Percentiles rank a stretch among this genome's conserved stretches.
Evolutionary conservation across 2,329 filamentous ascomycete species (phyloP).

Genomic region (Cytospora paraplurivora): DNA sequence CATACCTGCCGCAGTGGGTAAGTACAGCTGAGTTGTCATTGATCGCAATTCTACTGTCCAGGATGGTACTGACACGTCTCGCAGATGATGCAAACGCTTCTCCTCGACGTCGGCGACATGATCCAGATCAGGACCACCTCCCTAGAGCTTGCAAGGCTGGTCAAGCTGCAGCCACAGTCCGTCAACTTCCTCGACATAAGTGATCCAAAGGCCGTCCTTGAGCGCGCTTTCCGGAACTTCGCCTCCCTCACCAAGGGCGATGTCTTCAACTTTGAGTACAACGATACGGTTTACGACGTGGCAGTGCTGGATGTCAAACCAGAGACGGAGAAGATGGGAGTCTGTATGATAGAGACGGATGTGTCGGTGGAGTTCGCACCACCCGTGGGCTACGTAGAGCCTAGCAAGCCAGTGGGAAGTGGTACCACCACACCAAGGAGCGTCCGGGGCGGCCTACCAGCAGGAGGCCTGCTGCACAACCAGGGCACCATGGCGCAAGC

Average conservation of each 20-base stretch:
- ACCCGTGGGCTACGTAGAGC: constrained; percentile 92
- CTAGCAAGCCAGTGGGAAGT: constrained; percentile 63
- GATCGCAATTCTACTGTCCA: not conserved
- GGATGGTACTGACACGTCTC: constrained; percentile 31
- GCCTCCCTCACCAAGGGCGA: constrained; percentile 66
- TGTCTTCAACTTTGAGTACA: constrained; percentile 95
- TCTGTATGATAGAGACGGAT: constrained; percentile 95
- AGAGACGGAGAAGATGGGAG: constrained; percentile 76
- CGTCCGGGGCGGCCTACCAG: constrained; percentile 61
- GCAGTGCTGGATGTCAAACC: constrained; percentile 94
- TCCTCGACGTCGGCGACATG: constrained; percentile 88
- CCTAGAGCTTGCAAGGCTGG: constrained; percentile 83
- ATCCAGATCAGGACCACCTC: constrained; percentile 95
- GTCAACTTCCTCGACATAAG: constrained; percentile 94
- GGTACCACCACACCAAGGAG: constrained; percentile 88
- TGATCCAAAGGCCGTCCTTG: constrained; percentile 94
- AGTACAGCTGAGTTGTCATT: constrained; percentile 33
- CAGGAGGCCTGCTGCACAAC: constrained; percentile 74
- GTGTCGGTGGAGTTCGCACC: constrained; percentile 94
- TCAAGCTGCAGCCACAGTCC: constrained; percentile 95
- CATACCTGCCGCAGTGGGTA: constrained; percentile 95
- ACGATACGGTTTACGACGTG: constrained; percentile 90
- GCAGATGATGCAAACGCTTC: constrained; percentile 90
- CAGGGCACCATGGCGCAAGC: constrained; percentile 95
- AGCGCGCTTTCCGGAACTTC: constrained; percentile 62